phyloP scores from a whole-genome alignment of 345 rosid genomes.

The Salix koriyanagi region DNA sequence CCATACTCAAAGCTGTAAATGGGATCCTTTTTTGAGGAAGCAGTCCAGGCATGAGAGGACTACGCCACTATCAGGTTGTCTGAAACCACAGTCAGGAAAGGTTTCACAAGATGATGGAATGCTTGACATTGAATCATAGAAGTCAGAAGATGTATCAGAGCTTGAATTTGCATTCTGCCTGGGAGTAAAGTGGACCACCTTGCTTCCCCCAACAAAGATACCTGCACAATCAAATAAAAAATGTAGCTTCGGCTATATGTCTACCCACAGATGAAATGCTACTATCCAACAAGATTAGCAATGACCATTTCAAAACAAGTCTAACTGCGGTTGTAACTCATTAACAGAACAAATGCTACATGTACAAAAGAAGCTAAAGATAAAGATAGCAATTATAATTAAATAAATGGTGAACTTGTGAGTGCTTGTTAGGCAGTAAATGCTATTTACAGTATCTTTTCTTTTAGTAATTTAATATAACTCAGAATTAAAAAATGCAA shows the following conservation, averaged over 20 bases:
- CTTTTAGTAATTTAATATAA: neutral
- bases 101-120: constrained; percentile 50
- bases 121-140: constrained; percentile 35
- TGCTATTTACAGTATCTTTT: neutral
- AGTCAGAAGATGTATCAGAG: constrained; percentile 34
- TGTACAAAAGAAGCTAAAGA: neutral
- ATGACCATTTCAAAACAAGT: neutral
- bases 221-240: constrained; percentile 37
- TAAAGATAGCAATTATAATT: neutral
- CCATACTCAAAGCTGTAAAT: constrained; percentile 76
- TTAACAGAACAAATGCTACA: neutral
- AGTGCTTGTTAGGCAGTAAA: neutral
- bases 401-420: no score
- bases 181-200: constrained; percentile 94
- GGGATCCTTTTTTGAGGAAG: constrained; percentile 66
- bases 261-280: neutral
- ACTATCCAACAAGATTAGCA: neutral
- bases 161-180: constrained; percentile 41
- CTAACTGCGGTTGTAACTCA: neutral
- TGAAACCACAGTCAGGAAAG: constrained; percentile 91
- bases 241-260: neutral
- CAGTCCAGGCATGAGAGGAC: constrained; percentile 89
- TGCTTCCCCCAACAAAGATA: constrained; percentile 94
- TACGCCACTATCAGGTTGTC: constrained; percentile 72
- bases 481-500: neutral